Evolutionary conservation across 176 grass and related monocot genomes (phyloP), one percentile per base, ranked within the genome.

Genomic region (Urochloa ruziziensis): DNA sequence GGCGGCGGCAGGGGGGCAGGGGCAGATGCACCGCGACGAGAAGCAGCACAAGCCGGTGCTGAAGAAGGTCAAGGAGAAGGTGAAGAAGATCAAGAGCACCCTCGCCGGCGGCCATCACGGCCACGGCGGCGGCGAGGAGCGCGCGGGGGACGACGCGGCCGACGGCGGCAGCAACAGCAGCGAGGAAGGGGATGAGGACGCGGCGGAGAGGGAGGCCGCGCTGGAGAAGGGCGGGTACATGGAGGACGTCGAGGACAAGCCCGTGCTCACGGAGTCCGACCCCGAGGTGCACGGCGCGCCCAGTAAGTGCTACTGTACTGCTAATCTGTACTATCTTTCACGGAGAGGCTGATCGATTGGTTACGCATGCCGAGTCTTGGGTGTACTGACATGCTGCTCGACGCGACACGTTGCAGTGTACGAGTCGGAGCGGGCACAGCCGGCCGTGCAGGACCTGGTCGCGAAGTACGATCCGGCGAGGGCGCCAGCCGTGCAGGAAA

Each of bases 61-160:
- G 67, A 83, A 56, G 72, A 95, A 98, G 87, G 88, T 98, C 18
- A 98, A 95, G 85, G 92, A 94, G 5, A 95, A 93, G 88, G 93
- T 98, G 69, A 95, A 95, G 73, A 95, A 87, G 89, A 83, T 98
- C 44, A 94, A 95, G 89, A 84, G 79, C 46, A 89, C 81, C 56
- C 77, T 99, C 75, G 62, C 65, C 36, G 81, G 64, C 40, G n/a
- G n/a, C n/a, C n/a, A n/a, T n/a, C 18, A 64, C 24, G 76, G 58
- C 10, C 27, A 85, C 2, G 74, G 58, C 19, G 77, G 30, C 15
- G 66, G 39, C 15, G 70, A 67, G 37, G 82, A 67, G 17, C 30
- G 4, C 47, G 1, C 46, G 43, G 42, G 68, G 4, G 62, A 6
- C 14, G 52, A 4, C 4, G 37, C 10, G 11, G 25, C 57, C 13